phyloP scores from a whole-genome alignment of 83 land plant genomes.

The Picea abies region DNA sequence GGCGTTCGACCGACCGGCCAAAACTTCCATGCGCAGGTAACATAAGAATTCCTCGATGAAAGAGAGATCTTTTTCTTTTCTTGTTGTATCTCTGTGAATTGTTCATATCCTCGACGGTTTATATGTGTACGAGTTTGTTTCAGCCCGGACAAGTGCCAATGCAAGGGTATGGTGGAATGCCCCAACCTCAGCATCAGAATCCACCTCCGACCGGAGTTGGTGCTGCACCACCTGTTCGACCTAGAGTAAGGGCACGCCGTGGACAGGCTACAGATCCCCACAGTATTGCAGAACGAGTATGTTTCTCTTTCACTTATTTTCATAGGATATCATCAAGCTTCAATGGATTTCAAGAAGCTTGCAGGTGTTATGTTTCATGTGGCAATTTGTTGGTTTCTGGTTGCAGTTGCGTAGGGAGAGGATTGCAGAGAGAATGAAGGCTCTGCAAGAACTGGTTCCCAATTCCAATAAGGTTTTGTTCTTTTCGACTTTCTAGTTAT shows the following conservation, averaged over 20 bases:
- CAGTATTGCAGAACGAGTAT: constrained; percentile 77
- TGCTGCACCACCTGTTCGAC: constrained; percentile 52
- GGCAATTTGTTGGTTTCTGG: constrained; percentile 9
- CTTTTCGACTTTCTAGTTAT: no score
- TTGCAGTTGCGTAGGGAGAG: constrained; percentile 79
- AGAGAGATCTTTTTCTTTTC: neutral
- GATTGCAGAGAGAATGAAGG: constrained; percentile 91
- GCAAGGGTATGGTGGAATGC: constrained; percentile 42
- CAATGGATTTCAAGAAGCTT: no score
- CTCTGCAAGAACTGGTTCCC: constrained; percentile 82
- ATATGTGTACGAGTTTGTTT: no score
- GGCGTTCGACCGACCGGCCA: constrained; percentile 19
- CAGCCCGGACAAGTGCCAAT: constrained; percentile 3
- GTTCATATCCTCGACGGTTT: no score
- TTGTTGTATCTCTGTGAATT: no score
- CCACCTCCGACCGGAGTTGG: constrained; percentile 34
- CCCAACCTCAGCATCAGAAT: constrained; percentile 28
- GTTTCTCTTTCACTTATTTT: no score
- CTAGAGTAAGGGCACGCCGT: constrained; percentile 82
- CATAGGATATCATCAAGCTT: no score
- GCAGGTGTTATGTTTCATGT: no score
- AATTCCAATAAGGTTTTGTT: constrained; percentile 67
- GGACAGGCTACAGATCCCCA: constrained; percentile 96
- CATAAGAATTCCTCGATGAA: neutral
- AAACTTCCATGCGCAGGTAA: constrained; percentile 25